A percentile compares a stretch with the other conserved stretches of the same genome.
Conservation (phyloP, 768 basidiomycete species). For the Termitomyces sp. region DNA sequence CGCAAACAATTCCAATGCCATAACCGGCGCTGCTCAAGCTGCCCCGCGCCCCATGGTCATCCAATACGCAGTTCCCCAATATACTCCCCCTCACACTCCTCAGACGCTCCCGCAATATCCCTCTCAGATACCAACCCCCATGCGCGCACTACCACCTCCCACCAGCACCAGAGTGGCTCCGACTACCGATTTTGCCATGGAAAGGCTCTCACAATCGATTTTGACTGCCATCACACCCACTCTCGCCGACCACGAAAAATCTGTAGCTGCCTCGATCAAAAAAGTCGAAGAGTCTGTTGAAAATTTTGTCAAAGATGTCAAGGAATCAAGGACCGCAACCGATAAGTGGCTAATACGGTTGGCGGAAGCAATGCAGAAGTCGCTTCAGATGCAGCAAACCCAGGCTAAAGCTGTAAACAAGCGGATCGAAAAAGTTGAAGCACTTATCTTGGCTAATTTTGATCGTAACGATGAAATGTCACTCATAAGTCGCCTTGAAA, state of each 20-base stretch:
- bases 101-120: background rate
- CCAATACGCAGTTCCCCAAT: background rate
- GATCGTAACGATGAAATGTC: slow-evolving; percentile 12
- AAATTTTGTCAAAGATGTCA: slow-evolving; percentile 5
- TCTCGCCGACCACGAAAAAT: slow-evolving; percentile 3
- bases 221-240: slow-evolving; percentile 1
- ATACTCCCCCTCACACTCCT: background rate
- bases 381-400: slow-evolving; percentile 6
- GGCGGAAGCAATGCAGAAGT: slow-evolving; percentile 9
- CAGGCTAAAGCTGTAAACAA: background rate
- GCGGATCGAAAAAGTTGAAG: slow-evolving; percentile 16
- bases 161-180: background rate
- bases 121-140: background rate
- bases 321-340: slow-evolving; percentile 5
- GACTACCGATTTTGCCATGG: background rate
- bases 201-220: background rate
- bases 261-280: slow-evolving; percentile 5
- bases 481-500: slow-evolving; percentile 13
- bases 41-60: background rate
- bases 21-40: background rate
- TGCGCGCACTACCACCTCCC: background rate
- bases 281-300: slow-evolving; percentile 6
- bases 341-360: slow-evolving; percentile 6
- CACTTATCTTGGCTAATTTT: slow-evolving; percentile 10
- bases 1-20: background rate